Base-by-base conservation (phyloP, 2,329 filamentous ascomycete species). In the Aspergillus transmontanensis region DNA sequence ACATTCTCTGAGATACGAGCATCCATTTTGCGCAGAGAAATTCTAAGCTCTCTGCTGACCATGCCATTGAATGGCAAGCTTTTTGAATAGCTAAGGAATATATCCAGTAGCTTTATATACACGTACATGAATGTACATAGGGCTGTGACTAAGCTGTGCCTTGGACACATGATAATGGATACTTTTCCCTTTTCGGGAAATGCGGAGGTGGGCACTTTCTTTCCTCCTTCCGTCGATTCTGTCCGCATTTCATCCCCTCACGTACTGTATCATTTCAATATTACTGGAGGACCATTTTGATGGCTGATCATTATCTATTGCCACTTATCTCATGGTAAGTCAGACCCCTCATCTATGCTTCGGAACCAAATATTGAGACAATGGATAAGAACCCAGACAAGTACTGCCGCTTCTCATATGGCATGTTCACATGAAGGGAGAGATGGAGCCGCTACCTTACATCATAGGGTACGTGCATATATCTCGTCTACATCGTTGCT, bases 161-260 rank as follows among this genome's bases (percentile, higher is more conserved):
- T 14, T 50, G 26, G 34, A 36, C 34, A n/a, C 50, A 53, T 53
- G 50, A 53, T 28, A 11, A 11, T 41, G 74, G 74, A 75, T 64
- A 71, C 63, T 74, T 76, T 76, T 72, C 62, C 74, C 73, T 26
- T 65, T 71, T 71, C 57, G 39, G 72, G 74, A 62, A 75, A 71
- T 61, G 51, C 55, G 45, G 51, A 58, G 41, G 21, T 21, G 34
- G 32, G 39, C 41, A 56, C 43, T 61, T 21, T 60, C 54, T 66
- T 62, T 69, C 66, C 73, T 69, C 5, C 45, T 69, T 75, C 62
- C 45, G 73, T 74, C 62, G 53, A 12, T 68, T 16, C 39, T 19
- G 39, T 19, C 19, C 39, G 39, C 16, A 41, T 32, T 72, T 68
- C 68, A 61, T 54, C 51, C 19, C 51, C 51, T 32, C 30, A 4